A percentile compares a stretch with the other conserved stretches of the same genome.
These are phyloP conservation scores for Alternaria sp. DNA, from an alignment of 2,329 filamentous ascomycete genomes.

Conservation along the genomic window DNA sequence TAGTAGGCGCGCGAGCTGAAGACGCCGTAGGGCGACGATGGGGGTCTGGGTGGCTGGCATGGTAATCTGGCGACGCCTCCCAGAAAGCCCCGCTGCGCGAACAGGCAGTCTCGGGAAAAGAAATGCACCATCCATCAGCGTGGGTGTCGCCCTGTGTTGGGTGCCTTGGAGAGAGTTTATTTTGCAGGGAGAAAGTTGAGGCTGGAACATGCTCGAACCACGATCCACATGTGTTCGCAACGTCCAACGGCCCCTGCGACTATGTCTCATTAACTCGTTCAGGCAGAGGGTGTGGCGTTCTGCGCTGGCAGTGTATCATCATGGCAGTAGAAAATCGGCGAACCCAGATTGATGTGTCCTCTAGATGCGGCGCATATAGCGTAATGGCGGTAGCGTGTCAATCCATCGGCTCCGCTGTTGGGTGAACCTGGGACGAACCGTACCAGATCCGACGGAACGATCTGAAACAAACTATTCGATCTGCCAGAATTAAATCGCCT, in stretches of 20 bases:
- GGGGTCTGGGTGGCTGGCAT: constrained; percentile 19
- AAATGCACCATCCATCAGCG: background rate
- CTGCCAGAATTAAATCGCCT: background rate
- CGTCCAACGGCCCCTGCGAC: background rate
- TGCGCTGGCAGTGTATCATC: background rate
- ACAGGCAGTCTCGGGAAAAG: constrained; percentile 7
- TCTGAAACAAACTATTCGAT: background rate
- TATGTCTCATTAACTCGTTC: background rate
- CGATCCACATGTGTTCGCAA: background rate
- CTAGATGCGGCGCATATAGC: constrained; percentile 24
- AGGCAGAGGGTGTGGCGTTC: background rate
- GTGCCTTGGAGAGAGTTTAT: background rate
- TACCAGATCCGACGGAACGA: constrained; percentile 21
- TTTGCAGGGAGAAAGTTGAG: background rate
- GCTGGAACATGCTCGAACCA: background rate
- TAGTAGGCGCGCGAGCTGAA: constrained; percentile 17
- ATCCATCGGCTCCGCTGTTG: constrained; percentile 25
- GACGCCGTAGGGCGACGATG: constrained; percentile 24
- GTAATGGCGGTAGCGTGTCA: constrained; percentile 15
- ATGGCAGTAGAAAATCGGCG: constrained; percentile 1
- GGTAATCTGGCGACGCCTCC: constrained; percentile 12
- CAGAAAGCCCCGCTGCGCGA: constrained; percentile 23
- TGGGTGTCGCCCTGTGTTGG: background rate
- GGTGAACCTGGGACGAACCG: constrained; percentile 32
- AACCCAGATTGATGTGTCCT: constrained; percentile 21